Percentiles rank a stretch among this genome's conserved stretches.
phyloP scores from a whole-genome alignment of 148 eudicot genomes.

The Rhododendron molle region DNA sequence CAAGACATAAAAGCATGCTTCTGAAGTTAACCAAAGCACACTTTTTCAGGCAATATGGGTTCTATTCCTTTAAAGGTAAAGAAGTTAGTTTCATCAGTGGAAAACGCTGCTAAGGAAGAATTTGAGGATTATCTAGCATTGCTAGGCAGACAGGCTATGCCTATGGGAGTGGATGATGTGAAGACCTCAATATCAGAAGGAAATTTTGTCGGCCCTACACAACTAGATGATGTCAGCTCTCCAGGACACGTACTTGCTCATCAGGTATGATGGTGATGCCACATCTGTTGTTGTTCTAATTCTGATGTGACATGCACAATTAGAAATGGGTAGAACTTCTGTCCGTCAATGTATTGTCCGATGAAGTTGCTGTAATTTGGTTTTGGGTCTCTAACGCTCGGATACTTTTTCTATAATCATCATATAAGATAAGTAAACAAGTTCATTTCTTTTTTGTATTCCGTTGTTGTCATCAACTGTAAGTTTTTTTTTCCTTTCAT shows the following conservation, averaged over 20 bases:
- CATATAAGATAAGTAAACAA: background rate
- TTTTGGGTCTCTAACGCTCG: background rate
- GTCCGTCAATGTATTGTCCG: background rate
- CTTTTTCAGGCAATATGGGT: conserved; percentile 27
- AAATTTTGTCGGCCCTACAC: conserved; percentile 8
- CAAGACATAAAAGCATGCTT: background rate
- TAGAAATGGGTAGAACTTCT: background rate
- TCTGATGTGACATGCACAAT: background rate
- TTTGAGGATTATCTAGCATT: background rate
- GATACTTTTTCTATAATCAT: background rate
- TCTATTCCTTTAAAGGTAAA: conserved; percentile 23
- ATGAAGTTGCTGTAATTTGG: background rate
- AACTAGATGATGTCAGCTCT: conserved; percentile 6
- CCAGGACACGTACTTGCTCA: conserved; percentile 20
- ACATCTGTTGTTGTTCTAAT: background rate
- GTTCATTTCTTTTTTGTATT: too few species aligned
- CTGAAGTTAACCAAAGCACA: background rate
- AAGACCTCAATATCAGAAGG: conserved; percentile 14
- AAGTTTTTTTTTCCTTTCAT: background rate
- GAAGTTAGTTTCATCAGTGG: conserved; percentile 23
- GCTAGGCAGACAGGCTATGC: conserved; percentile 15
- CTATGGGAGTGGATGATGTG: conserved; percentile 14
- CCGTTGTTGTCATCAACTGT: background rate
- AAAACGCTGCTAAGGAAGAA: conserved; percentile 15
- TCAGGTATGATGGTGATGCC: conserved; percentile 56